Conservation (phyloP, 2,329 filamentous ascomycete species). For the Macroventuria anomochaeta region DNA sequence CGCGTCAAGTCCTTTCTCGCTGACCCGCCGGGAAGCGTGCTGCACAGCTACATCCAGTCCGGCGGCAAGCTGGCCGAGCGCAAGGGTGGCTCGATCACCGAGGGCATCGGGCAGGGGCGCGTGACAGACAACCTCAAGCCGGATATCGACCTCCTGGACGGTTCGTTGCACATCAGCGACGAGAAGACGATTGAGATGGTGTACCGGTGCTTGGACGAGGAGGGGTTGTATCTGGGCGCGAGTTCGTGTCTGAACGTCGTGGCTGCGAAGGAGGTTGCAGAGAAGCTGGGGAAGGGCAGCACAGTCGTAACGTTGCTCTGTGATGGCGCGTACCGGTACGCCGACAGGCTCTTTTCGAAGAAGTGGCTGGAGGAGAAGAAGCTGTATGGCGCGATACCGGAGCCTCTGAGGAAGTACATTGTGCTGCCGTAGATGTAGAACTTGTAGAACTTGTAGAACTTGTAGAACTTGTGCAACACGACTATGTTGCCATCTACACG, state of each 20-base stretch:
- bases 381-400: conserved; percentile 78
- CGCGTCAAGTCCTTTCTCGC: conserved; percentile 87
- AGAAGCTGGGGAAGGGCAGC: conserved; percentile 85
- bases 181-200: conserved; percentile 98
- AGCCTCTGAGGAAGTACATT: conserved; percentile 90
- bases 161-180: conserved; percentile 82
- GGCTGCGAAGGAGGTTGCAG: conserved; percentile 90
- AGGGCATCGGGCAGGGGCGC: conserved; percentile 95
- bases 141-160: conserved; percentile 84
- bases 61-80: conserved; percentile 85
- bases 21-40: conserved; percentile 90
- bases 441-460: background rate
- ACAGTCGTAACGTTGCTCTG: conserved; percentile 94
- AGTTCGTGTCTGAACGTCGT: conserved; percentile 95
- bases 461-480: background rate
- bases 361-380: conserved; percentile 91
- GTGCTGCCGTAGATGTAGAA: conserved; percentile 70
- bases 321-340: conserved; percentile 97
- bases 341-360: conserved; percentile 88
- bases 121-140: conserved; percentile 93
- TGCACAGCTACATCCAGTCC: conserved; percentile 88
- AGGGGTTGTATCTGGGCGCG: conserved; percentile 92
- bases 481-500: background rate
- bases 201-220: conserved; percentile 93
- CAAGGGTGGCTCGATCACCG: conserved; percentile 86